These are phyloP conservation scores for Xylaria venustula DNA, from an alignment of 495 filamentous ascomycete species.

Conservation along the genomic window DNA sequence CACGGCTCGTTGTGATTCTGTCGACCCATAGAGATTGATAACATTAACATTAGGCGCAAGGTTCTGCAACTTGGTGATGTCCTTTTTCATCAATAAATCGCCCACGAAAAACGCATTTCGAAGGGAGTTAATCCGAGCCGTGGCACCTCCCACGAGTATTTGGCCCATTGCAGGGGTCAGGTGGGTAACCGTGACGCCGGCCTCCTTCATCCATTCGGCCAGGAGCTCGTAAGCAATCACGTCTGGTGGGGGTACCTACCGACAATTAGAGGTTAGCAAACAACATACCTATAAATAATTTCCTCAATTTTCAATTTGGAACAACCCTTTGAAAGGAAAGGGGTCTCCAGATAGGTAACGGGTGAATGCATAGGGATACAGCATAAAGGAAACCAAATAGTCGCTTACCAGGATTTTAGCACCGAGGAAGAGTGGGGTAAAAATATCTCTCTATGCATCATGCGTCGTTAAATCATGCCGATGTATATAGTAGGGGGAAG, in stretches of 20 bases:
- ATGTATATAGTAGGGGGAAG: too few species aligned
- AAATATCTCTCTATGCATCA: slow-evolving; percentile 82
- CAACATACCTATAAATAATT: too few species aligned
- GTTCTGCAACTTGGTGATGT: slow-evolving; percentile 74
- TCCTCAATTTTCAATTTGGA: too few species aligned
- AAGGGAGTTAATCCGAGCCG: slow-evolving; percentile 70
- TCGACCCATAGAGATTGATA: slow-evolving; percentile 85
- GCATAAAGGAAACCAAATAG: too few species aligned
- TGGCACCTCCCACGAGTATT: slow-evolving; percentile 85
- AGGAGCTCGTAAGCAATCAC: slow-evolving; percentile 74
- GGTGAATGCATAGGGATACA: too few species aligned
- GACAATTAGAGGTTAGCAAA: too few species aligned
- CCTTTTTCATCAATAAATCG: slow-evolving; percentile 85
- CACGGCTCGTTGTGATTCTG: slow-evolving; percentile 85
- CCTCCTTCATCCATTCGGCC: slow-evolving; percentile 75
- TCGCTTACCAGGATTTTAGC: slow-evolving; percentile 69
- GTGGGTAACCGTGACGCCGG: slow-evolving; percentile 72
- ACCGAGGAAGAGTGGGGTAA: slow-evolving; percentile 76
- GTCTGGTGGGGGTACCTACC: slow-evolving; percentile 60
- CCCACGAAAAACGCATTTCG: slow-evolving; percentile 91
- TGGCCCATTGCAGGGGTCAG: slow-evolving; percentile 96
- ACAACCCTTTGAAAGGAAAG: too few species aligned
- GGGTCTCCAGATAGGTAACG: too few species aligned
- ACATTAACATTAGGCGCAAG: slow-evolving; percentile 75
- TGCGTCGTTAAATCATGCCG: too few species aligned